These are phyloP conservation scores for Nemania abortiva DNA, from an alignment of 2,329 filamentous ascomycete species.

Conservation along the genomic window DNA sequence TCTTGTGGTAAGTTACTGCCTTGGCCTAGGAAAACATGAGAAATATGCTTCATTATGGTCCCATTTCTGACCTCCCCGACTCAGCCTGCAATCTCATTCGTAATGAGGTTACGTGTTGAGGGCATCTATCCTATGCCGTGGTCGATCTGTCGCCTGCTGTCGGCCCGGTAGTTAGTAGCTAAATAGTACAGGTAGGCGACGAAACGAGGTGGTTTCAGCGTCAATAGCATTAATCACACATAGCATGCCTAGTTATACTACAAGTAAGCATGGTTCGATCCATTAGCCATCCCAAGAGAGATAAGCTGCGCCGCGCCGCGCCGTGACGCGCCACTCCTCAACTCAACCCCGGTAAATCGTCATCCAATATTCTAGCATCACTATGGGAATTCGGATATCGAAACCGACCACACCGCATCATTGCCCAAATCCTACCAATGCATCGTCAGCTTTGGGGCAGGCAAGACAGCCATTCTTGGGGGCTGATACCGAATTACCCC, in stretches of 20 bases:
- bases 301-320: not conserved
- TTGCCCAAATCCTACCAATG: not conserved
- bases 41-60: too few species aligned
- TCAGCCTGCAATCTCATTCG: too few species aligned
- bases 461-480: not conserved
- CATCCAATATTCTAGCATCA: not conserved
- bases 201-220: not conserved
- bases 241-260: too few species aligned
- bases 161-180: not conserved
- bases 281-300: not conserved
- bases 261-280: conserved; percentile 14
- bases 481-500: not conserved
- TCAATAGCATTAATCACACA: conserved; percentile 7
- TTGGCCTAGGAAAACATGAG: too few species aligned
- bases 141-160: not conserved
- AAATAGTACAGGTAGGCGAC: not conserved
- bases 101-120: too few species aligned
- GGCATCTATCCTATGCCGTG: not conserved
- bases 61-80: too few species aligned
- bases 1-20: too few species aligned
- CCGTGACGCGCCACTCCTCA: conserved; percentile 1
- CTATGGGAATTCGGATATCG: conserved; percentile 8
- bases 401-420: not conserved
- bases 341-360: not conserved
- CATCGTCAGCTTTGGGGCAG: not conserved